phyloP scores from a whole-genome alignment of 1,284 basidiomycete genomes.

The Sphaerobolus stellatus region DNA sequence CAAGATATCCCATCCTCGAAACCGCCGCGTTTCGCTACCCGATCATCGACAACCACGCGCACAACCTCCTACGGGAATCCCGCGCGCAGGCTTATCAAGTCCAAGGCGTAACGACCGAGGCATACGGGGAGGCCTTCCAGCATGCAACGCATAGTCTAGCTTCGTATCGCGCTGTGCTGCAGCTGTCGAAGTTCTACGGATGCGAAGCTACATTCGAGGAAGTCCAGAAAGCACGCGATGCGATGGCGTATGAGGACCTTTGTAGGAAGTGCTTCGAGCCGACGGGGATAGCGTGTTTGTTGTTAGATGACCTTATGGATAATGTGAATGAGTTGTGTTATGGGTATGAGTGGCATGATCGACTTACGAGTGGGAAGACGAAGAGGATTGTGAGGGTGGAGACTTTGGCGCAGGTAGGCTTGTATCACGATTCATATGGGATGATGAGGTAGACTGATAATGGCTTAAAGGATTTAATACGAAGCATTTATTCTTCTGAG shows the following conservation, averaged over 20 bases:
- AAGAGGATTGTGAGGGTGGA: conserved; percentile 69
- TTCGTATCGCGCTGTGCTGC: conserved; percentile 52
- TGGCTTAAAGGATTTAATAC: too few species aligned
- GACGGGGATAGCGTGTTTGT: conserved; percentile 58
- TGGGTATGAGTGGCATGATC: conserved; percentile 59
- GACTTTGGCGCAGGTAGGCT: conserved; percentile 58
- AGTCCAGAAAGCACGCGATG: conserved; percentile 47
- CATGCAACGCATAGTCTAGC: conserved; percentile 59
- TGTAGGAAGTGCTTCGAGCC: conserved; percentile 53
- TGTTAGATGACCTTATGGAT: conserved; percentile 70
- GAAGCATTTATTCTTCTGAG: too few species aligned
- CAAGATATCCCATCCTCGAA: conserved; percentile 17
- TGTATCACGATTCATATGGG: background rate
- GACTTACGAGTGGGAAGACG: conserved; percentile 48
- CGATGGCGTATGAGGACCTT: conserved; percentile 51
- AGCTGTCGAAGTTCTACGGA: conserved; percentile 51
- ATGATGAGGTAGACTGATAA: background rate
- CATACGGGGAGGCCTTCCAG: conserved; percentile 49
- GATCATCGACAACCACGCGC: conserved; percentile 73
- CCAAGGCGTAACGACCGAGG: conserved; percentile 66
- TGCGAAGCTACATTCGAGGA: conserved; percentile 51
- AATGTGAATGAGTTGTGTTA: conserved; percentile 48
- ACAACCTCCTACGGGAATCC: conserved; percentile 56
- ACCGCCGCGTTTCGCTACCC: conserved; percentile 38
- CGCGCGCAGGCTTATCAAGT: conserved; percentile 50